Percentiles rank a stretch among this genome's conserved stretches.
These are phyloP conservation scores for Acorus calamus DNA, from an alignment of 106 monocot species.

Conservation along the genomic window DNA sequence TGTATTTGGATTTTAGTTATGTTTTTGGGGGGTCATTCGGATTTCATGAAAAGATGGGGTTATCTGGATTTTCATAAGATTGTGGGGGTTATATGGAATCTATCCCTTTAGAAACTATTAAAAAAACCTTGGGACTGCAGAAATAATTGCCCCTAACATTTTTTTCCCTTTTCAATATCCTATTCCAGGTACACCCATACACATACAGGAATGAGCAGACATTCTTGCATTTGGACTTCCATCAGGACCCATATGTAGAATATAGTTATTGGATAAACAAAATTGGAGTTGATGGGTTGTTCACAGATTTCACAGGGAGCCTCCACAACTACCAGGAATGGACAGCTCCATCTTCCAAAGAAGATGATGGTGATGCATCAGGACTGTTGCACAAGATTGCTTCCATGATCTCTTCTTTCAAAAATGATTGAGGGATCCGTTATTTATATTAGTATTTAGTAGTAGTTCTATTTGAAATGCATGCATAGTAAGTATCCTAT, in stretches of 20 bases:
- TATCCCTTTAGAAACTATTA: too few relatives aligned
- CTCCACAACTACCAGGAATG: conserved; percentile 55
- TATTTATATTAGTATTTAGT: too few relatives aligned
- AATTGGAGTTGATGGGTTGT: conserved; percentile 61
- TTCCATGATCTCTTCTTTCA: conserved; percentile 17
- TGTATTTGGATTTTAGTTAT: not conserved
- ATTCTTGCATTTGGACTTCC: conserved; percentile 65
- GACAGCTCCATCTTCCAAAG: conserved; percentile 11
- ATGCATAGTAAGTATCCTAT: too few relatives aligned
- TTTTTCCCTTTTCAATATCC: not conserved
- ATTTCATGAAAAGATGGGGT: too few relatives aligned
- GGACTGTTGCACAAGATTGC: conserved; percentile 32
- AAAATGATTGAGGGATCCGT: not conserved
- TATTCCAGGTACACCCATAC: conserved; percentile 65
- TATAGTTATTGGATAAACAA: conserved; percentile 62
- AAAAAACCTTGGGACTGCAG: too few relatives aligned
- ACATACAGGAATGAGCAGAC: conserved; percentile 74
- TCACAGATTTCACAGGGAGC: conserved; percentile 76
- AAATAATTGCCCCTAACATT: not conserved
- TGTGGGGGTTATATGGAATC: too few relatives aligned
- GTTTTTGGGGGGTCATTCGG: not conserved
- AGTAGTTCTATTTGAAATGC: too few relatives aligned
- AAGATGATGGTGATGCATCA: conserved; percentile 15
- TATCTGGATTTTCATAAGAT: too few relatives aligned
- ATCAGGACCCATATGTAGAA: conserved; percentile 64